Base-by-base conservation (phyloP, 1,284 basidiomycete genomes). In the Marasmius sp. region DNA sequence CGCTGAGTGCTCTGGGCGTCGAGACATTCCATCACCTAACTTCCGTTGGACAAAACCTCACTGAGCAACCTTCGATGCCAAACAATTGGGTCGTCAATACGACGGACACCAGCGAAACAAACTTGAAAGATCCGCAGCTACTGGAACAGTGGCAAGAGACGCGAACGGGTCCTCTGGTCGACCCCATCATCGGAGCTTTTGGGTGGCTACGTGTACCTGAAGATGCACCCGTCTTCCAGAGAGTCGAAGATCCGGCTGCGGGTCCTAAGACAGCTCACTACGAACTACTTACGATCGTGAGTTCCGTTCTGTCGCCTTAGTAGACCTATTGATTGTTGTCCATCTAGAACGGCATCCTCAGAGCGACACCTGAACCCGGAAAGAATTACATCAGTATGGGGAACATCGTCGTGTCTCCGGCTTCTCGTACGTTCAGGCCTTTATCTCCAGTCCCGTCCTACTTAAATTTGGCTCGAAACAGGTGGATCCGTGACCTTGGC, bases 21-120 rank as follows among this genome's bases (percentile, higher is more conserved):
- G 34, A 45, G 8, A 59, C 66, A 11, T 47, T 72, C 6, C 57
- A 72, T 16, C 59, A 72, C 41, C 65, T 75, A 8, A 67, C 69
- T 38, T 71, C 68, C 12, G 75, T 75, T 14, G 74, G 73, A 1
- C 67, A 67, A 49, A 77, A 77, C 56, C 58, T 79, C 37, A 68
- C 71, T 61, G 79, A 80, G 61, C 71, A 72, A 41, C 63, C 69
- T 14, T 62, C 64, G 6, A 62, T 58, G 16, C 22, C 47, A 0
- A 62, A 58, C 48, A 59, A 53, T 47, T 70, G 62, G 58, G 52
- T 59, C 12, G 67, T 67, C 20, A 70, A 67, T 51, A 36, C 61
- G 2, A 64, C 61, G 4, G 10, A 62, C n/a, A 70, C 67, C 0
- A 59, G 60, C 10, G 56, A 49, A 2, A 55, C 61, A 34, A 67